A percentile compares a stretch with the other conserved stretches of the same genome.
These are phyloP conservation scores for Thalia dealbata DNA, from an alignment of 176 grass and related monocot species.

Conservation along the genomic window DNA sequence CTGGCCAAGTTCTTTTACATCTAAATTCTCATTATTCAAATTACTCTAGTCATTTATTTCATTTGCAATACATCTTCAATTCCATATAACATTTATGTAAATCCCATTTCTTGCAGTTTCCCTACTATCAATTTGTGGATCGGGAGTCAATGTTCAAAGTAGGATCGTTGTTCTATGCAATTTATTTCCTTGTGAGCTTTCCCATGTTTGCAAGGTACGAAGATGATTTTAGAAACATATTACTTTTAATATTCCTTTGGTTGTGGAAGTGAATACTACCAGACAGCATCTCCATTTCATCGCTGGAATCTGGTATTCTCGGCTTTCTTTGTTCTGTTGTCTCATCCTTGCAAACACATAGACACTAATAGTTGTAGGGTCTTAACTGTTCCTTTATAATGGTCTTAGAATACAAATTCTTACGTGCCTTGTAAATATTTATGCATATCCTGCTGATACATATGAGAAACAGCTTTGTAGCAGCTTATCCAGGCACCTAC, in stretches of 20 bases:
- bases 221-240: not conserved
- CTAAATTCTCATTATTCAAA: not conserved
- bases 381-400: too few relatives aligned
- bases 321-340: too few relatives aligned
- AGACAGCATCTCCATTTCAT: not conserved
- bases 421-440: too few relatives aligned
- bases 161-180: conserved; percentile 91
- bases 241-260: not conserved
- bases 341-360: too few relatives aligned
- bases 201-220: conserved; percentile 92
- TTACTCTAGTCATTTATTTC: conserved; percentile 14
- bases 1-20: not conserved
- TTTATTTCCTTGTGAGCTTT: conserved; percentile 96
- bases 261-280: not conserved
- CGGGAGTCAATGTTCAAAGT: conserved; percentile 85
- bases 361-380: too few relatives aligned
- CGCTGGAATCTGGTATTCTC: not conserved
- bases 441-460: too few relatives aligned
- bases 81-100: not conserved
- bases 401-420: too few relatives aligned
- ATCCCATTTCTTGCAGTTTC: conserved; percentile 55
- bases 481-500: too few relatives aligned
- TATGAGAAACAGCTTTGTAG: too few relatives aligned
- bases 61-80: not conserved
- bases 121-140: conserved; percentile 85